Conservation (phyloP, 768 basidiomycete species). For the Pleurotus salmoneostramineus region DNA sequence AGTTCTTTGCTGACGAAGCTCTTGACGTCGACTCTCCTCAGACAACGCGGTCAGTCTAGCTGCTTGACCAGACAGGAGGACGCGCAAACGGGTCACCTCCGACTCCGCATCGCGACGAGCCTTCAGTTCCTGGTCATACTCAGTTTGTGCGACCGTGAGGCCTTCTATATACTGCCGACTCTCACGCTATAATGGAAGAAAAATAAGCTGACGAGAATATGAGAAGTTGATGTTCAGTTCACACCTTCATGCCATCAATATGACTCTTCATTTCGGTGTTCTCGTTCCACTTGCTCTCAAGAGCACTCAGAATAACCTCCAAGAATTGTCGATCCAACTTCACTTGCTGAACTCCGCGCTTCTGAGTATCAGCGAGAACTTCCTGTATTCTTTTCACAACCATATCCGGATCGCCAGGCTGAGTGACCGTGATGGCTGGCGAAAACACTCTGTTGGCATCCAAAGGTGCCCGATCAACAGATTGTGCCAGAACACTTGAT, state of each 20-base stretch:
- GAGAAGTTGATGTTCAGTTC: slow-evolving; percentile 15
- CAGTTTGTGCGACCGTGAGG: slow-evolving; percentile 86
- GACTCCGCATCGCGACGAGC: slow-evolving; percentile 88
- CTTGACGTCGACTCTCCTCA: slow-evolving; percentile 72
- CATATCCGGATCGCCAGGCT: slow-evolving; percentile 39
- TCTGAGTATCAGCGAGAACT: slow-evolving; percentile 54
- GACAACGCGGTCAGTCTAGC: slow-evolving; percentile 82
- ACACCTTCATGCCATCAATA: slow-evolving; percentile 85
- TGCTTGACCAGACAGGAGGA: slow-evolving; percentile 86
- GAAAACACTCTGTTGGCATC: slow-evolving; percentile 1
- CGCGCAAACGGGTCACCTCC: slow-evolving; percentile 81
- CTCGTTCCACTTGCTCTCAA: slow-evolving; percentile 64
- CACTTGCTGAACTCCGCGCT: slow-evolving; percentile 56
- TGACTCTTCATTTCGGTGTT: slow-evolving; percentile 63
- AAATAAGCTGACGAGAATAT: background rate
- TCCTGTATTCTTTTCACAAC: slow-evolving; percentile 56
- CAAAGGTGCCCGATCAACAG: background rate
- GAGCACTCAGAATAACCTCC: slow-evolving; percentile 59
- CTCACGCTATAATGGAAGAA: slow-evolving; percentile 53
- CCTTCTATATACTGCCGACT: slow-evolving; percentile 93
- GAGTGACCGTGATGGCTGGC: slow-evolving; percentile 40
- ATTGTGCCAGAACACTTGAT: background rate
- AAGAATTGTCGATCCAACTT: slow-evolving; percentile 73
- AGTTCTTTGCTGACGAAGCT: slow-evolving; percentile 74
- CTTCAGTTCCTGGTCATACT: slow-evolving; percentile 90